phyloP scores from a whole-genome alignment of 805 yeast genomes.

The Ogataea populi-albae region DNA sequence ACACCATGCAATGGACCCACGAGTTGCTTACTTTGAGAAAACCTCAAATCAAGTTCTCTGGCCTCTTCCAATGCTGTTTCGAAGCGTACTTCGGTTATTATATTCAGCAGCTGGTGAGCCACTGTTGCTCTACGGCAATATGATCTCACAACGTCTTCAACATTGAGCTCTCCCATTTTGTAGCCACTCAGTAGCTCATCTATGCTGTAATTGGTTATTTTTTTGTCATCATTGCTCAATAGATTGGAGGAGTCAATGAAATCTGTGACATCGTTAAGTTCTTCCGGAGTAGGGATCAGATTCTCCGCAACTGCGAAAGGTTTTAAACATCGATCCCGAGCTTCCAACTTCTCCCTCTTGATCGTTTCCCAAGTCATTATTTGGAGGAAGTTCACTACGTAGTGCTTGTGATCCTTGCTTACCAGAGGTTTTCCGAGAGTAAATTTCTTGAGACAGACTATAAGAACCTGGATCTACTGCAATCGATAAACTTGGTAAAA shows the following conservation, averaged over 20 bases:
- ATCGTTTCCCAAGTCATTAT: background rate
- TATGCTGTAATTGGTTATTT: slow-evolving; percentile 31
- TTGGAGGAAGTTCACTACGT: slow-evolving; percentile 1
- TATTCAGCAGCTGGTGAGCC: slow-evolving; percentile 51
- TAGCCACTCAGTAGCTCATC: slow-evolving; percentile 5
- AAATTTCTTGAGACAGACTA: too few relatives aligned
- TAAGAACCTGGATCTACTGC: too few relatives aligned
- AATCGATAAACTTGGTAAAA: too few relatives aligned
- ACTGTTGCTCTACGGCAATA: slow-evolving; percentile 56
- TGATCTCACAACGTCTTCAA: slow-evolving; percentile 49
- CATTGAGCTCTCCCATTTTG: slow-evolving; percentile 32
- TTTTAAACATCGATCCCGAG: background rate
- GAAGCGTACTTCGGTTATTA: slow-evolving; percentile 44
- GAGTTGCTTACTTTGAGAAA: slow-evolving; percentile 42
- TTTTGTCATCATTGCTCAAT: slow-evolving; percentile 35
- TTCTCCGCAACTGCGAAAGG: slow-evolving; percentile 1
- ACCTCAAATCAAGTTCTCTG: slow-evolving; percentile 50
- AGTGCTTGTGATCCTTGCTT: too few relatives aligned
- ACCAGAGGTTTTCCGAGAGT: too few relatives aligned
- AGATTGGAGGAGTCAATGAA: slow-evolving; percentile 23
- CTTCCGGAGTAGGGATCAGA: slow-evolving; percentile 5
- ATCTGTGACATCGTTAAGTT: slow-evolving; percentile 4
- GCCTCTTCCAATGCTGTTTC: slow-evolving; percentile 60
- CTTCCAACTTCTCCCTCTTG: slow-evolving; percentile 1
- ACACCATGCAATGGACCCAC: slow-evolving; percentile 66